Base-by-base conservation (phyloP, 495 filamentous ascomycete species). In the Tuber aestivum region DNA sequence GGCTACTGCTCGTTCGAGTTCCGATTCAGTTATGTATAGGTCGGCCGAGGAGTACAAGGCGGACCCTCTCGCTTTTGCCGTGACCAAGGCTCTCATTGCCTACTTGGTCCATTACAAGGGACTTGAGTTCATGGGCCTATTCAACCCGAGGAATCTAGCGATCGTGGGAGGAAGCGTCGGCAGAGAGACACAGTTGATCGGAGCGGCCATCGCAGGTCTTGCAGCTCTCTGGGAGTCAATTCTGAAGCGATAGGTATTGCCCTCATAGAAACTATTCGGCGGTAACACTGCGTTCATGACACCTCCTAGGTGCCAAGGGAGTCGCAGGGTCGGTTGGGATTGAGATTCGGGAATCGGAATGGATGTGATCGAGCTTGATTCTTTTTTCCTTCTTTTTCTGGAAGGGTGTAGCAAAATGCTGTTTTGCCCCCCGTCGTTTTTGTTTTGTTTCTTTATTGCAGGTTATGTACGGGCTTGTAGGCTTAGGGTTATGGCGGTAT, bases 31-130 rank as follows among this genome's bases (percentile, higher is more conserved):
- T 65, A 35, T 65, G 27, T 35, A 18, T 32, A 73, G 68, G 71
- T 44, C 78, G 1, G 41, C 70, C 1, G 78, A 83, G n/a, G 85
- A 88, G 65, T 87, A 90, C 41, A 87, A 85, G 18, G 89, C 94
- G 75, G 95, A 99, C 83, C 94, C 94, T 35, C 85, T 97, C 76
- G 91, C 90, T 74, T 99, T 95, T 84, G 95, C 94, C 84, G 89
- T 97, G 72, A 89, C 89, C 80, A 97, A 96, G 86, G 94, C 91
- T 0, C 76, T 97, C 75, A 82, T 93, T 65, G 89, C 92, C 14
- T 96, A 92, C 82, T 85, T 93, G 7, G 90, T 97, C 14, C 97
- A 94, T 80, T 89, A 87, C 35, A 88, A 91, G 75, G 87, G 87
- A n/a, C 89, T 90, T 75, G 88, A 87, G 32, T 91, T 92, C 78